Base-by-base conservation (phyloP, 1,139 yeast species). In the Scheffersomyces illinoinensis region DNA sequence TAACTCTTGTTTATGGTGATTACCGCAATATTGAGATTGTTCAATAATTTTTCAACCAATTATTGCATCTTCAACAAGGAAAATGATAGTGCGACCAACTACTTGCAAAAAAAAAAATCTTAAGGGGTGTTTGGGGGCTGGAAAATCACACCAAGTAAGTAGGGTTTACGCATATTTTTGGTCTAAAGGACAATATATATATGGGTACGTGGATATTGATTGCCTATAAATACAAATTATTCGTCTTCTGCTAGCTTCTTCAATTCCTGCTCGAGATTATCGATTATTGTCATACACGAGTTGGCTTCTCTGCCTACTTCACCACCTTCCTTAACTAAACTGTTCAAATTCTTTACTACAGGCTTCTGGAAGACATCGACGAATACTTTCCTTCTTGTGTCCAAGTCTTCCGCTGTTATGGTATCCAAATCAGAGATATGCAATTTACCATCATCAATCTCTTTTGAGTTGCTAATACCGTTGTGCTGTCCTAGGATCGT, bases 291-390 rank as follows among this genome's bases (percentile, higher is more conserved):
- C 50, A 75, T 57, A 59, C 78, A 73, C 7, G 70, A 66, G 56
- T 81, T 81, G 12, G 91, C 89, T 55, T 79, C 81, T 61, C 88
- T 83, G 3, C 93, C 95, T 14, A 83, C 76, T 60, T 89, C 93
- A 3, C 96, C 96, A 10, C 93, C 93, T 66, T 91, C 97, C 65
- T 86, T 87, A 10, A 85, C 71, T 52, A 86, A 70, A 50, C 77
- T 76, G 1, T 73, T 77, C 39, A 90, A 76, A 53, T 91, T 91
- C 56, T 77, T 77, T 24, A 68, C 56, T 63, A 90, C 76, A 10
- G 85, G 85, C 1, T 71, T 72, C 56, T 76, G 67, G 67, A 86
- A 88, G n/a, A 83, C 79, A 57, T 85, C 88, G 47, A 78, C 69
- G 62, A 89, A 73, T 1, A 89, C 78, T 58, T 81, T 81, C 49